Conservation (phyloP, 208 protist species). For the Herpetomonas samuelpessoai region DNA sequence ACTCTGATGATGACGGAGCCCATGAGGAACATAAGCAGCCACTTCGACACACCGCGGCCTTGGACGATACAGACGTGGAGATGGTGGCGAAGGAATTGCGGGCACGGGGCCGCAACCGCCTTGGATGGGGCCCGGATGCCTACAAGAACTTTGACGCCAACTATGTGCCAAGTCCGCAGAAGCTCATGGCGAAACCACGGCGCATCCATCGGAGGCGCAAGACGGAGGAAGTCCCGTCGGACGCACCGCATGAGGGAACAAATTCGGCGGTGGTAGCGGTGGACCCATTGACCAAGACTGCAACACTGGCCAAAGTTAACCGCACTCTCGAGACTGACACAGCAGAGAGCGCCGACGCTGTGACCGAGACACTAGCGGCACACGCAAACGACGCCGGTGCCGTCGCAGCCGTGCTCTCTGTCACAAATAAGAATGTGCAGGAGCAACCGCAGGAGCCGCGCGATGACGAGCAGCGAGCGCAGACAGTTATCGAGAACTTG, state of each 20-base stretch:
- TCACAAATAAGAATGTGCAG: too few relatives aligned
- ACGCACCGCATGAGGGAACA: neutral
- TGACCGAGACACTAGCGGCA: too few relatives aligned
- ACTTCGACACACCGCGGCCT: neutral
- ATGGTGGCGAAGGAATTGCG: neutral
- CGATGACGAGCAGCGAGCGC: too few relatives aligned
- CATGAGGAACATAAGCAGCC: neutral
- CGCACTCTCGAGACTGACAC: too few relatives aligned
- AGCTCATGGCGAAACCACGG: slow-evolving; percentile 25
- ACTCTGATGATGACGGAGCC: neutral
- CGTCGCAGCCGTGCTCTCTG: too few relatives aligned
- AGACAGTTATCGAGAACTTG: too few relatives aligned
- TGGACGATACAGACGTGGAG: neutral
- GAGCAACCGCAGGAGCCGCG: too few relatives aligned
- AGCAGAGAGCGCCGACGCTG: too few relatives aligned
- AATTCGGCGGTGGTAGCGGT: too few relatives aligned
- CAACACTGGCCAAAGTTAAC: too few relatives aligned
- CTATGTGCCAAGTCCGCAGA: slow-evolving; percentile 32
- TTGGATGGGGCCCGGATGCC: slow-evolving; percentile 32
- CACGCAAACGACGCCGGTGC: too few relatives aligned
- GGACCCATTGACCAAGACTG: too few relatives aligned
- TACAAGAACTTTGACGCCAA: slow-evolving; percentile 30
- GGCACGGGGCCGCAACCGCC: neutral
- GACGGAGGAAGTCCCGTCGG: neutral
- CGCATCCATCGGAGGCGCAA: slow-evolving; percentile 5